Conservation (phyloP, 441 rosid genomes). For the Adansonia madagascariensis region DNA sequence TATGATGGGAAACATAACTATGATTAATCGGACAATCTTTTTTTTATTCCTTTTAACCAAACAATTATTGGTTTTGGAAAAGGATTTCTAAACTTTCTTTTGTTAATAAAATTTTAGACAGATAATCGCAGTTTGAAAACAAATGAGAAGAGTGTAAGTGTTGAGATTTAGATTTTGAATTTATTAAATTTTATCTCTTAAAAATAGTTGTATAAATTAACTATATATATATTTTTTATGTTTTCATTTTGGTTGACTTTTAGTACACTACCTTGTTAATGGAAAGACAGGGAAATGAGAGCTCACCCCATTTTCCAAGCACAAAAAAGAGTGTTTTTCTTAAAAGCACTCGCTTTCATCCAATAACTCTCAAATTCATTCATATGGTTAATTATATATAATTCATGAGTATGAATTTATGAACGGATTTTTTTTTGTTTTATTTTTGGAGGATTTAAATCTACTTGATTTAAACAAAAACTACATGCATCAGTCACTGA, state of each 20-base stretch:
- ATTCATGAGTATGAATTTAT: neutral
- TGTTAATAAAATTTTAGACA: neutral
- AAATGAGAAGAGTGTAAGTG: too few relatives aligned
- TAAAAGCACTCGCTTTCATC: neutral
- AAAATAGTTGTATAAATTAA: too few relatives aligned
- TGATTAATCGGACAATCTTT: neutral
- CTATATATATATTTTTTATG: neutral
- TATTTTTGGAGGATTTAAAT: neutral
- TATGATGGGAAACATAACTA: neutral
- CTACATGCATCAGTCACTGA: neutral
- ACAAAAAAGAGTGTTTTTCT: neutral
- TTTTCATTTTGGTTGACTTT: neutral
- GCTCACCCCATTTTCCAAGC: conserved; percentile 3
- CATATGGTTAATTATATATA: neutral
- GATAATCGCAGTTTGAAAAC: too few relatives aligned
- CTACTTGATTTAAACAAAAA: neutral
- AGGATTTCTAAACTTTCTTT: neutral
- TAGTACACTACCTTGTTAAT: neutral
- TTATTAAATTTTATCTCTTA: too few relatives aligned
- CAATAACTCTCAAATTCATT: neutral
- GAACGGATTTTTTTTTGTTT: neutral
- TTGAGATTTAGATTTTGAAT: too few relatives aligned
- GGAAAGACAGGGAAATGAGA: neutral
- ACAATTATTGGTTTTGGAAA: neutral
- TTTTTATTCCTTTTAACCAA: neutral